Percentiles rank a stretch among this genome's conserved stretches.
phyloP scores from a whole-genome alignment of 352 stramenopile genomes.

The Nothophytophthora sp. region DNA sequence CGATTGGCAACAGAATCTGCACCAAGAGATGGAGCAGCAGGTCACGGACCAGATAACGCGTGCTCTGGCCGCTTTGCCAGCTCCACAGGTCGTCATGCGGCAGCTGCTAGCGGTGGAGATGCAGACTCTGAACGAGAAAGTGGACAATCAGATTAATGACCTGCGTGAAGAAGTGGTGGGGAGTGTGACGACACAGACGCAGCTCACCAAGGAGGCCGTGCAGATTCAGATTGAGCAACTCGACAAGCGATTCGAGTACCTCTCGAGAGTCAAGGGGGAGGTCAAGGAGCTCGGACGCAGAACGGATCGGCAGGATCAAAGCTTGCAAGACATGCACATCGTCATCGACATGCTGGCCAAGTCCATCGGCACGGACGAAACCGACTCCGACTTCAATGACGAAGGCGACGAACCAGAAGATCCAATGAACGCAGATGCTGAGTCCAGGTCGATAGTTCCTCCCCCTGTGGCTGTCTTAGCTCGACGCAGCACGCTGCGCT shows the following conservation, averaged over 20 bases:
- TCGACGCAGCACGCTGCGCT: too few species aligned
- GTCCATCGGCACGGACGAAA: slow-evolving; percentile 63
- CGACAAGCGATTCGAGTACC: slow-evolving; percentile 73
- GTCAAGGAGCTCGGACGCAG: slow-evolving; percentile 62
- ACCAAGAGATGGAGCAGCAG: slow-evolving; percentile 19
- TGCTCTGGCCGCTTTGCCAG: slow-evolving; percentile 3
- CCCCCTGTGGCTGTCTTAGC: too few species aligned
- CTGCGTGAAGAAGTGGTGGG: slow-evolving; percentile 19
- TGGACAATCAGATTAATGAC: slow-evolving; percentile 21
- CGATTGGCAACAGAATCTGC: slow-evolving; percentile 18
- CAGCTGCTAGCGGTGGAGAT: slow-evolving; percentile 24
- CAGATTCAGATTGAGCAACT: slow-evolving; percentile 51
- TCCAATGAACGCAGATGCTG: background rate
- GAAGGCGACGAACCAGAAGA: slow-evolving; percentile 2
- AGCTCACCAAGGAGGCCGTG: slow-evolving; percentile 51
- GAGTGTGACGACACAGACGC: slow-evolving; percentile 17
- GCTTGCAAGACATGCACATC: slow-evolving; percentile 57
- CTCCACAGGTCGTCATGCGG: slow-evolving; percentile 17
- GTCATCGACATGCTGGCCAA: slow-evolving; percentile 64
- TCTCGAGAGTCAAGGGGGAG: slow-evolving; percentile 74
- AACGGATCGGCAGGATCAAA: slow-evolving; percentile 65
- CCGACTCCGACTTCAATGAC: slow-evolving; percentile 45
- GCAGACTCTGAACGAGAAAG: slow-evolving; percentile 26
- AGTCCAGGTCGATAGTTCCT: too few species aligned
- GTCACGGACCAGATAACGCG: slow-evolving; percentile 21